Evolutionary conservation across 805 yeast genomes (phyloP), one percentile per base, ranked within the genome.

Genomic region (Ogataea trehalophila): DNA sequence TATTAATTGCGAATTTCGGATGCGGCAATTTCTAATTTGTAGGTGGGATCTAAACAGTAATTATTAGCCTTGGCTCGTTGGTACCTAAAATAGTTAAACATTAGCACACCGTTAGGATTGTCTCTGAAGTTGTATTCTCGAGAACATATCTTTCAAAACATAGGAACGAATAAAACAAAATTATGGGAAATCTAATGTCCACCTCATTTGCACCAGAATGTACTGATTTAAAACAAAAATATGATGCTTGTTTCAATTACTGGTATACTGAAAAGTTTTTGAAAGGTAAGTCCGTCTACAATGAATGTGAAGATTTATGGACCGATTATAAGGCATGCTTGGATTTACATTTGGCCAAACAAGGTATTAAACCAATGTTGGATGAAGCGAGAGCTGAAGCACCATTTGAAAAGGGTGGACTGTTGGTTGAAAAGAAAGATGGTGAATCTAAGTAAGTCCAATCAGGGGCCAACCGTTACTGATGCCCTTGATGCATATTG

Each of bases 151-250:
- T 15, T 14, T 26, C 26, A n/a, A 17, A 14, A 18, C 41, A 40
- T 17, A 38, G 23, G 18, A 34, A 26, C 31, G 7, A 26, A 5
- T 3, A 26, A 26, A 26, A 9, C 31, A 26, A 26, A 33, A 47
- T 6, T 33, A 83, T 84, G 89, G 90, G 90, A 43, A 82, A 81
- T 67, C 65, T 73, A 45, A 79, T 86, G 86, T 84, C 91, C 16
- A 75, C 95, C 6, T 89, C 96, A 51, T 87, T 94, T 74, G 98
- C 99, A 35, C 97, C 97, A 23, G 98, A 94, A 70, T 94, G 99
- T 68, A 88, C 95, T 20, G 86, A 81, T 34, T 78, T 85, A 48
- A 94, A 94, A 68, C 80, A 81, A 57, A 79, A 81, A 59, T 94
- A 94, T 62, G 98, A 94, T 63, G 85, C 83, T 60, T 94, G 99